These are phyloP conservation scores for Verticillium alfalfae DNA, from an alignment of 2,329 filamentous ascomycete genomes.

Conservation along the genomic window DNA sequence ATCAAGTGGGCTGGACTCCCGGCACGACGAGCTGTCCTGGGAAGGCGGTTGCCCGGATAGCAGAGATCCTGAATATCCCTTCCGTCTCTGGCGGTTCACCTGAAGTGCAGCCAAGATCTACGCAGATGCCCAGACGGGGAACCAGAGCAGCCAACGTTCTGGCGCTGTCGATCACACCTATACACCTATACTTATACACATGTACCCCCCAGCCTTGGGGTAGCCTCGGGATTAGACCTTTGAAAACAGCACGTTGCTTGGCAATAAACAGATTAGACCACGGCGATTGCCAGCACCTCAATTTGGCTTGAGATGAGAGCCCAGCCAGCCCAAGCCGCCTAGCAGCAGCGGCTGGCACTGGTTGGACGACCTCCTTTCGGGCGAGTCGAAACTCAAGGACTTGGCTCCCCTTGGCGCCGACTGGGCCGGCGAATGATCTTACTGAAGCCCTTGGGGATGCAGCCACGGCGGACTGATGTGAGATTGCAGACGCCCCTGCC, in stretches of 20 bases:
- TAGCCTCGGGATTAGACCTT: not conserved
- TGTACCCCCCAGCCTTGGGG: too few species aligned
- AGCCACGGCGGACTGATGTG: not conserved
- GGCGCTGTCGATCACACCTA: not conserved
- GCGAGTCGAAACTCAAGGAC: not conserved
- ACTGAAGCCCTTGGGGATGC: not conserved
- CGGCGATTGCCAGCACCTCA: not conserved
- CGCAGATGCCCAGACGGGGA: not conserved
- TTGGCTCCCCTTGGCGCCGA: slow-evolving; percentile 1
- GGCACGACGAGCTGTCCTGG: not conserved
- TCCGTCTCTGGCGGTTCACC: not conserved
- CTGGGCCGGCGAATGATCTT: not conserved
- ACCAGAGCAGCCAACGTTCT: not conserved
- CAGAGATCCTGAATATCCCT: not conserved
- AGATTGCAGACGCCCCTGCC: slow-evolving; percentile 1
- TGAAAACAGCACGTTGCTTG: not conserved
- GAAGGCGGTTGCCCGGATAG: not conserved
- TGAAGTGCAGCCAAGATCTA: not conserved
- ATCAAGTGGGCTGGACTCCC: not conserved
- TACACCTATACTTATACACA: too few species aligned
- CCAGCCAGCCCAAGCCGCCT: slow-evolving; percentile 9
- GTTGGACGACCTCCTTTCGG: not conserved
- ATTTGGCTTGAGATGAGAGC: slow-evolving; percentile 11
- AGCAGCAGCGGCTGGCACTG: not conserved
- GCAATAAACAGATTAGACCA: not conserved